Evolutionary conservation across 306 rosid species (phyloP).

Genomic region (Sindora glabra): DNA sequence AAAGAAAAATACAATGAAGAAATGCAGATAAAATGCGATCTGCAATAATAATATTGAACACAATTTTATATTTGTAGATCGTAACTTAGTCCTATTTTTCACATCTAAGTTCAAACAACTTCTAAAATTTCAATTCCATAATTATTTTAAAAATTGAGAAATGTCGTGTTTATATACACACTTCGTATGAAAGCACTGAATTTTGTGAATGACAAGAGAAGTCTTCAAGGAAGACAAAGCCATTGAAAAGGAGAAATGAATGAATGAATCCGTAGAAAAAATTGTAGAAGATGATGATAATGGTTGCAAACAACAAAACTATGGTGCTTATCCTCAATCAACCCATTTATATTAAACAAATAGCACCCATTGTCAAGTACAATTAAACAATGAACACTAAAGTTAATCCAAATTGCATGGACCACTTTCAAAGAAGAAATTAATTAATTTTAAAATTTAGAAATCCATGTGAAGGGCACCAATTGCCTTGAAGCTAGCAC

Average conservation of each 20-base stretch:
- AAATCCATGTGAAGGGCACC: slow-evolving; percentile 77
- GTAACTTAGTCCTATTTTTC: too few relatives aligned
- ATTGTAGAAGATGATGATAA: slow-evolving; percentile 11
- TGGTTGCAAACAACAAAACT: slow-evolving; percentile 15
- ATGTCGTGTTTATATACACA: too few relatives aligned
- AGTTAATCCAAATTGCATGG: slow-evolving; percentile 53
- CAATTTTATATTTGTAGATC: too few relatives aligned
- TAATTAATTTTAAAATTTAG: background rate
- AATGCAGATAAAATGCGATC: too few relatives aligned
- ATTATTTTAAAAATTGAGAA: too few relatives aligned
- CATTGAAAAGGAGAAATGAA: slow-evolving; percentile 33
- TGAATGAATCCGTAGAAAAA: slow-evolving; percentile 3
- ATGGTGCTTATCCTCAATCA: slow-evolving; percentile 51
- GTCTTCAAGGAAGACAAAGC: slow-evolving; percentile 46
- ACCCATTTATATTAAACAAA: slow-evolving; percentile 32
- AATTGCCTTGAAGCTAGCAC: slow-evolving; percentile 59
- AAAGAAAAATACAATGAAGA: too few relatives aligned
- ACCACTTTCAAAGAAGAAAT: slow-evolving; percentile 36
- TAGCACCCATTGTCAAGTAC: slow-evolving; percentile 39
- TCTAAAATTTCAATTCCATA: background rate
- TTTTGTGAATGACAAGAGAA: slow-evolving; percentile 23
- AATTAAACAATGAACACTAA: slow-evolving; percentile 30
- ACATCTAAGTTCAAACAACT: slow-evolving; percentile 27
- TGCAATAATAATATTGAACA: too few relatives aligned
- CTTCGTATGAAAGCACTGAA: slow-evolving; percentile 21